A percentile compares a stretch with the other conserved stretches of the same genome.
Conservation (phyloP, 495 filamentous ascomycete genomes). For the Aspergillus panamensis region DNA sequence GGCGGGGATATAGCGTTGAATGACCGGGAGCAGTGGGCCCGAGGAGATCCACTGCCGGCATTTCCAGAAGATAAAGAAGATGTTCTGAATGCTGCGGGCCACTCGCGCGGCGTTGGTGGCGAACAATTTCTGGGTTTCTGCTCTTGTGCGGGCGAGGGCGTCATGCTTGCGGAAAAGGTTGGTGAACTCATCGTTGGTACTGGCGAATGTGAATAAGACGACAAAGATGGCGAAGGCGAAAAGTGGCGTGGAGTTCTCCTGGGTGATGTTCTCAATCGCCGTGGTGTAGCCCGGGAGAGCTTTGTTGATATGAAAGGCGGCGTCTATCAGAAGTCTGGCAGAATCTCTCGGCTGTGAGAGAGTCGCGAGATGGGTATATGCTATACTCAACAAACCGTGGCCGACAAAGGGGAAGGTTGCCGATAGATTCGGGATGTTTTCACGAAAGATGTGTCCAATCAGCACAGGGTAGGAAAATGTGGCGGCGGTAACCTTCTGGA, state of each 20-base stretch:
- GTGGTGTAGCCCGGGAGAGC: slow-evolving; percentile 3
- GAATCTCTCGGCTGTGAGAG: background rate
- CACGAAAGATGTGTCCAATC: background rate
- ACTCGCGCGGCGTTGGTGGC: slow-evolving; percentile 1
- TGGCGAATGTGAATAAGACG: background rate
- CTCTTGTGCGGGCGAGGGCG: background rate
- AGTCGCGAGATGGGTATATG: slow-evolving; percentile 3
- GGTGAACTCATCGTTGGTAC: background rate
- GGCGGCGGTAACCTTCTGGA: slow-evolving; percentile 4
- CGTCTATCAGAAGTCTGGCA: background rate
- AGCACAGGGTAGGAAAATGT: background rate
- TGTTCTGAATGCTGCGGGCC: background rate
- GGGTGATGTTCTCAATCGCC: background rate
- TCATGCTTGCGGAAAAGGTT: background rate
- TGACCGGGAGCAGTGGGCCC: background rate
- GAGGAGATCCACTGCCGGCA: slow-evolving; percentile 10
- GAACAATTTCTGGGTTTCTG: background rate
- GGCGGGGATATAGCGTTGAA: slow-evolving; percentile 1
- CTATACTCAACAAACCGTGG: slow-evolving; percentile 6
- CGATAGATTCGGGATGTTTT: slow-evolving; percentile 1
- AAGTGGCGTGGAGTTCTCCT: slow-evolving; percentile 1
- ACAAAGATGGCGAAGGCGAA: slow-evolving; percentile 10
- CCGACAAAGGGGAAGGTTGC: slow-evolving; percentile 1
- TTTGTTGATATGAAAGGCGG: slow-evolving; percentile 8
- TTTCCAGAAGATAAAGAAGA: slow-evolving; percentile 10